Conservation (phyloP, 768 basidiomycete genomes). For the Mycena amicta region DNA sequence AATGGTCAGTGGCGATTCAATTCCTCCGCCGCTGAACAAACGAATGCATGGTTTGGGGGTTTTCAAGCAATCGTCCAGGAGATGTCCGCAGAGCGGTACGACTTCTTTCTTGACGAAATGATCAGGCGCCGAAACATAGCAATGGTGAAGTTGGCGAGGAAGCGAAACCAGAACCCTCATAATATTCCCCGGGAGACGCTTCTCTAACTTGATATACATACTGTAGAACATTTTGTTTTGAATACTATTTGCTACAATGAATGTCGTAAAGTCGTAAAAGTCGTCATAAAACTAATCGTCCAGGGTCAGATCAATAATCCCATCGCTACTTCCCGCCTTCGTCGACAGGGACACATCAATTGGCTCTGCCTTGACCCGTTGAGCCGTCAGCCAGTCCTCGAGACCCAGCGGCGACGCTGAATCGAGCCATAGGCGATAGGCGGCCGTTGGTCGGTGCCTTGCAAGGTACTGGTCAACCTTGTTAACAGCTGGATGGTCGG, state of each 20-base stretch:
- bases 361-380: neutral
- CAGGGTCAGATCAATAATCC: constrained; percentile 9
- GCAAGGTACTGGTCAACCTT: neutral
- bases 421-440: neutral
- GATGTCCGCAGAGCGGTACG: constrained; percentile 34
- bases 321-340: neutral
- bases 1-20: constrained; percentile 43
- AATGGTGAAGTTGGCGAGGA: neutral
- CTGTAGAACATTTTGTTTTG: too few relatives aligned
- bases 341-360: neutral
- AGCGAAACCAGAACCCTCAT: constrained; percentile 2
- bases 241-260: too few relatives aligned
- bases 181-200: constrained; percentile 5
- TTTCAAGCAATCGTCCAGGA: constrained; percentile 36
- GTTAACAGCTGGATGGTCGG: neutral
- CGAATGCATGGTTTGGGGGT: constrained; percentile 46
- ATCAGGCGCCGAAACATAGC: constrained; percentile 31
- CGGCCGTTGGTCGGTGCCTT: neutral
- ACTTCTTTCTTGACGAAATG: constrained; percentile 45
- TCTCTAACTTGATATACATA: too few relatives aligned
- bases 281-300: constrained; percentile 4
- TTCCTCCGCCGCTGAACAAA: constrained; percentile 41
- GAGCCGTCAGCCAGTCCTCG: neutral
- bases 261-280: too few relatives aligned
- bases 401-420: neutral